These are phyloP conservation scores for Amanita jacksonii DNA, from an alignment of 768 basidiomycete species.

Conservation along the genomic window DNA sequence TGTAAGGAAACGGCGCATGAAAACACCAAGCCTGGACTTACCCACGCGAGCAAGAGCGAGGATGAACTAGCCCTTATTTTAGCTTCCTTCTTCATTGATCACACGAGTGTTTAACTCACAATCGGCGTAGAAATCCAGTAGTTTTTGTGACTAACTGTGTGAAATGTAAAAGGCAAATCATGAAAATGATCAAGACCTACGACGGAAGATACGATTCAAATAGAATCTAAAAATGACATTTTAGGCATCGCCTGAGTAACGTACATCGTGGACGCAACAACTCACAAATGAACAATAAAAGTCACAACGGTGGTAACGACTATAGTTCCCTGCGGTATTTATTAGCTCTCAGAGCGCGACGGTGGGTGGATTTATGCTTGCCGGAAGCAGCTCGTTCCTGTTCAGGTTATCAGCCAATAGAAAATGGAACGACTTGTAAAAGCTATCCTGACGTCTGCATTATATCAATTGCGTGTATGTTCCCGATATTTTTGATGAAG, in stretches of 20 bases:
- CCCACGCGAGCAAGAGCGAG: conserved; percentile 11
- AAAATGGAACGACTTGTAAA: no score
- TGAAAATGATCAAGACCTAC: conserved; percentile 10
- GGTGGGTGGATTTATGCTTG: no score
- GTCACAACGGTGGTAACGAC: conserved; percentile 19
- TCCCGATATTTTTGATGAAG: conserved; percentile 16
- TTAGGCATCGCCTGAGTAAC: not conserved
- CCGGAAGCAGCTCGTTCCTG: no score
- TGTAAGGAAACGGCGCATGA: no score
- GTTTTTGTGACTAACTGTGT: conserved; percentile 19
- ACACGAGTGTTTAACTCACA: conserved; percentile 13
- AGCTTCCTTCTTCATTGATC: not conserved
- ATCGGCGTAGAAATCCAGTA: conserved; percentile 17
- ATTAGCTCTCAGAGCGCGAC: no score
- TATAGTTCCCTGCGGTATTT: conserved; percentile 14
- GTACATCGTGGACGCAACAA: not conserved
- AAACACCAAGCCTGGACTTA: no score
- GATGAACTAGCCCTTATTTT: conserved; percentile 11
- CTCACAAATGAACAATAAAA: conserved; percentile 20
- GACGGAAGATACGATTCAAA: conserved; percentile 17
- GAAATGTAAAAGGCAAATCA: not conserved
- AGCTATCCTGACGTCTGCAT: conserved; percentile 17
- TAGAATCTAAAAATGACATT: conserved; percentile 14
- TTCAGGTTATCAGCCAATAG: no score
- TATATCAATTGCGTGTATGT: conserved; percentile 10